phyloP scores from a whole-genome alignment of 495 filamentous ascomycete genomes.

The Penicillium atrosanguineum region DNA sequence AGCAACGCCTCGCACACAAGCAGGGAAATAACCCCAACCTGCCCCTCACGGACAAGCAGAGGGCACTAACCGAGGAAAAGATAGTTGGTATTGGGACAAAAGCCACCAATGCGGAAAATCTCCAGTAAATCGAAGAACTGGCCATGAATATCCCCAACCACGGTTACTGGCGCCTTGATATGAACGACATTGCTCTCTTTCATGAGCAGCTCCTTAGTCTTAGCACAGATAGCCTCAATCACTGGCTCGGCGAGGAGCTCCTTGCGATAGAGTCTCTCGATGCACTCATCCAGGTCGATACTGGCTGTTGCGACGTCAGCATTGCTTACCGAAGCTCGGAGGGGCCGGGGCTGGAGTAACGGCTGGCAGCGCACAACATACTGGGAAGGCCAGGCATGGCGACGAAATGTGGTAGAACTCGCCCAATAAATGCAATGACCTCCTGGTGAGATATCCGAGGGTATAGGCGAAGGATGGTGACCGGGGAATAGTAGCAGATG shows the following conservation, averaged over 20 bases:
- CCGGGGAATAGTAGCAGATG: neutral
- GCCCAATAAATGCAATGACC: neutral
- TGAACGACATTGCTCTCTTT: conserved; percentile 99
- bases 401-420: conserved; percentile 1
- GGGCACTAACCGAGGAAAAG: conserved; percentile 77
- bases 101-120: conserved; percentile 97
- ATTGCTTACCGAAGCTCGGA: neutral
- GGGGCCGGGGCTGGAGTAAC: neutral
- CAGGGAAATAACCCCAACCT: neutral
- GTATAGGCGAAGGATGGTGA: neutral
- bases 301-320: conserved; percentile 57
- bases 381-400: conserved; percentile 86
- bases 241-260: conserved; percentile 96
- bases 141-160: conserved; percentile 97
- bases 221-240: conserved; percentile 98
- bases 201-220: conserved; percentile 97
- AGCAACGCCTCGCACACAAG: conserved; percentile 1
- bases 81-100: conserved; percentile 96
- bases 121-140: conserved; percentile 99
- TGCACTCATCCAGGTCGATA: conserved; percentile 98
- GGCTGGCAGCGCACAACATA: conserved; percentile 41
- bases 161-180: conserved; percentile 93
- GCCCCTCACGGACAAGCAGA: neutral
- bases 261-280: conserved; percentile 91
- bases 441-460: neutral